Base-by-base conservation (phyloP, 495 filamentous ascomycete genomes). In the Podospora bellae-mahoneyi region DNA sequence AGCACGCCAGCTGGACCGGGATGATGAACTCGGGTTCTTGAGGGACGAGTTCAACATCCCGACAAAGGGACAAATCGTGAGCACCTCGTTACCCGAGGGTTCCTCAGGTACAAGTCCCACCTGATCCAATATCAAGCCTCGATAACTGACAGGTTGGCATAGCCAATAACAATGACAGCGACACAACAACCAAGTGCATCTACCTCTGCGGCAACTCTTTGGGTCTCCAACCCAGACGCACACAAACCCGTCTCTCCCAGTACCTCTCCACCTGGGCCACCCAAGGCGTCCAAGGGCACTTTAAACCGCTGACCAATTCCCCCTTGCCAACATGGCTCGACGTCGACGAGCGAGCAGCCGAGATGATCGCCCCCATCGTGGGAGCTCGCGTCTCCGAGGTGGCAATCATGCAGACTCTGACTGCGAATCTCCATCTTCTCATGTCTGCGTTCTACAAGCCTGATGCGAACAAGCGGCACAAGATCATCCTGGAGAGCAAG, bases 161-260 rank as follows among this genome's bases (percentile, higher is more conserved):
- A 71, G 75, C 64, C 39, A 48, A 48, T 48, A 10, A 48, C 2
- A 66, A 69, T 23, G 68, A 48, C 56, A 23, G 23, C 23, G 23
- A 23, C 23, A 23, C 23, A 23, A 66, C 71, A 32, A 76, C 83
- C 58, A 74, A 75, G 54, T 90, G 87, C 77, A 90, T 92, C 73
- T 99, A 99, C 77, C 84, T 99, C 56, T 97, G 94, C 74, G 95
- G 95, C n/a, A 97, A 99, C 80, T 99, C 95, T 4, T 84, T 99
- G 10, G 95, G 95, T 56, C 84, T 96, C 39, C 95, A 98, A 75
- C 96, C 95, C 53, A 87, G 85, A 66, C 84, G 85, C 65, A 92
- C 89, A 2, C 81, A 84, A 56, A 79, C 84, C 18, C 90, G 92
- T 69, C 85, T 99, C 71, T 83, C 88, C 55, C 85, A 89, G 64